These are phyloP conservation scores for Taxillus chinensis DNA, from an alignment of 164 flowering plant genomes.

Conservation along the genomic window DNA sequence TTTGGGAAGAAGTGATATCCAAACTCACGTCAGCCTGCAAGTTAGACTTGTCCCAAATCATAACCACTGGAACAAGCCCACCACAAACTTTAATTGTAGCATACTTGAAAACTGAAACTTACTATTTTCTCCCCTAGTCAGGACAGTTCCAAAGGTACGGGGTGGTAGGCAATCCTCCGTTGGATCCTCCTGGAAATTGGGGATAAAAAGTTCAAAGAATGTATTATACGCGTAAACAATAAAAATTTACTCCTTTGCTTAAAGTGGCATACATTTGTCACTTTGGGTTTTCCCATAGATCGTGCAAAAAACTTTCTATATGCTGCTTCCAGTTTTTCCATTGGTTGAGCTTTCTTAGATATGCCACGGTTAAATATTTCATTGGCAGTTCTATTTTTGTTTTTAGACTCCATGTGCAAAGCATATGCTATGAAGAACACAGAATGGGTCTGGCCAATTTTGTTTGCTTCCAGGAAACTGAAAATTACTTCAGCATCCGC, in stretches of 20 bases:
- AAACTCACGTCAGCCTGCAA: no score
- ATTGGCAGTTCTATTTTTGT: slow-evolving; percentile 55
- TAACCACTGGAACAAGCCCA: no score
- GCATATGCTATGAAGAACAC: slow-evolving; percentile 63
- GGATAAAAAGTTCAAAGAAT: background rate
- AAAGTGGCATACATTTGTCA: slow-evolving; percentile 37
- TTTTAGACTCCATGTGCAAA: slow-evolving; percentile 67
- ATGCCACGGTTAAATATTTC: slow-evolving; percentile 66
- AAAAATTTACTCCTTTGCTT: background rate
- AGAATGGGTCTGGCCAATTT: slow-evolving; percentile 71
- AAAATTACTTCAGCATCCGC: slow-evolving; percentile 77
- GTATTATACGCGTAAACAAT: background rate
- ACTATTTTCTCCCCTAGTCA: slow-evolving; percentile 46
- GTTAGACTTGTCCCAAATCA: no score
- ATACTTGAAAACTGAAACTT: slow-evolving; percentile 11
- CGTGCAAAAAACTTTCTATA: slow-evolving; percentile 64
- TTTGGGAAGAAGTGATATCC: no score
- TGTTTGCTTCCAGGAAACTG: slow-evolving; percentile 67
- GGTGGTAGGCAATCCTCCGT: slow-evolving; percentile 34
- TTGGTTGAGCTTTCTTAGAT: slow-evolving; percentile 73
- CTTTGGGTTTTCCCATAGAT: slow-evolving; percentile 43
- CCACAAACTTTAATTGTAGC: no score
- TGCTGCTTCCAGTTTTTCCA: slow-evolving; percentile 52
- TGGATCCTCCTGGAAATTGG: slow-evolving; percentile 34
- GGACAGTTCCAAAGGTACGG: slow-evolving; percentile 79